These are phyloP conservation scores for Exophiala oligosperma DNA, from an alignment of 2,329 filamentous ascomycete species.

Conservation along the genomic window DNA sequence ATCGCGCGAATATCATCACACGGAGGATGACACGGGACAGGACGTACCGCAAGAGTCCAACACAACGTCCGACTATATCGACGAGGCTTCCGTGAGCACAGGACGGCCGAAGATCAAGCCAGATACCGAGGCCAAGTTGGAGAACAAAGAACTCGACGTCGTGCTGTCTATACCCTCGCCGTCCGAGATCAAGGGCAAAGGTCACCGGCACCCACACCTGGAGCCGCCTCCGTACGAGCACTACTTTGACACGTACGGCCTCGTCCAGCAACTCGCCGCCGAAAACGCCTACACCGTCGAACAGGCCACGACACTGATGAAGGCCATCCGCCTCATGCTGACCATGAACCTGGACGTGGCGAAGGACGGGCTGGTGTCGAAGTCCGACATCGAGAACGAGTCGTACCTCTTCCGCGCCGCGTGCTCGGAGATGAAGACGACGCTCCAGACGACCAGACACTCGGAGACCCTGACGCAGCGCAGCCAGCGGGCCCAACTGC, in stretches of 20 bases:
- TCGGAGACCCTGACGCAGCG: constrained; percentile 78
- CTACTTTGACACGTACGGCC: constrained; percentile 91
- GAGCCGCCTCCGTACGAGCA: constrained; percentile 80
- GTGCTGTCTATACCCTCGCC: constrained; percentile 45
- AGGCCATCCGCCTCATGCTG: constrained; percentile 77
- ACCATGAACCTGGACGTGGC: constrained; percentile 79
- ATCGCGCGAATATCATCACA: constrained; percentile 4
- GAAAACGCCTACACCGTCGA: constrained; percentile 66
- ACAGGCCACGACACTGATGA: constrained; percentile 87
- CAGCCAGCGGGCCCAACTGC: constrained; percentile 78
- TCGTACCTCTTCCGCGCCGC: constrained; percentile 92
- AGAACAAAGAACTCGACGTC: constrained; percentile 36
- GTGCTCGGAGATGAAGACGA: constrained; percentile 85
- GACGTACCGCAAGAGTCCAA: constrained; percentile 24
- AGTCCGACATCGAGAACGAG: constrained; percentile 92
- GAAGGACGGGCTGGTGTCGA: constrained; percentile 77
- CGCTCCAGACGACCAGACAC: constrained; percentile 76
- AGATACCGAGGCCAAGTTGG: constrained; percentile 16
- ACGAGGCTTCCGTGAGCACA: constrained; percentile 12
- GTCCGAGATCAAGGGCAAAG: constrained; percentile 28
- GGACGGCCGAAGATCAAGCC: constrained; percentile 12
- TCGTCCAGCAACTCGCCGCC: constrained; percentile 75
- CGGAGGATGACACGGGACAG: constrained; percentile 19
- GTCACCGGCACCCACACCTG: constrained; percentile 43
- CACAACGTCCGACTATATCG: constrained; percentile 19